Base-by-base conservation (phyloP, 768 basidiomycete genomes). In the Hypholoma fasciculare region DNA sequence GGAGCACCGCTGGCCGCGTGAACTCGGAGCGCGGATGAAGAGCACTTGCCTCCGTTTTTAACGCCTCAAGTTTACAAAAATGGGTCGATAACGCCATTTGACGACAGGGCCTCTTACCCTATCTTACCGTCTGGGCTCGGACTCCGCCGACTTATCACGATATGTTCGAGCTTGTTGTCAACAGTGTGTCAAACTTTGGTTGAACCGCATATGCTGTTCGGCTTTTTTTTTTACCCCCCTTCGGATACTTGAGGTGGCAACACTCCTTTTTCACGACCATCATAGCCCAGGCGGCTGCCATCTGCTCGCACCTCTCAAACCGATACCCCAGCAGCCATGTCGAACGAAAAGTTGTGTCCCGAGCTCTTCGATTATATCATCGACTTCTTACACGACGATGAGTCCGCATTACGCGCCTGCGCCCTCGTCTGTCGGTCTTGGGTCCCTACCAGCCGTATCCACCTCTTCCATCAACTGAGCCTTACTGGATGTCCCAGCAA, bases 321-420 rank as follows among this genome's bases (percentile, higher is more conserved):
- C 52, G 17, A 23, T 54, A 26, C 34, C 37, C 43, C 30, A 44
- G 44, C 9, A 39, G 38, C 37, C 11, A 61, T 61, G 60, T 30
- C 48, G 40, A 34, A 52, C 52, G 63, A 66, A 20, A 60, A 39
- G 40, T 59, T 67, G 23, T 60, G 49, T 46, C 54, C 56, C 49
- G 70, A 71, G 47, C 62, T 71, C 46, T 62, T 66, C 51, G 67
- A 67, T 53, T 58, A 66, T 53, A 69, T 72, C 40, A 67, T 72
- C 54, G 68, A 66, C 30, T 71, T 69, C 53, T 54, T 73, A 14
- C 67, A 68, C 52, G 67, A 67, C 47, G 64, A 67, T 36, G 56
- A 61, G 3, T 23, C 27, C n/a, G 51, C 69, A 16, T 64, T 71
- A 17, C 56, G 64, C 19, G 57, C 66, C 11, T 70, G 68, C 54